Conservation (phyloP, 1,284 basidiomycete genomes). For the Rhizoctonia solani region DNA sequence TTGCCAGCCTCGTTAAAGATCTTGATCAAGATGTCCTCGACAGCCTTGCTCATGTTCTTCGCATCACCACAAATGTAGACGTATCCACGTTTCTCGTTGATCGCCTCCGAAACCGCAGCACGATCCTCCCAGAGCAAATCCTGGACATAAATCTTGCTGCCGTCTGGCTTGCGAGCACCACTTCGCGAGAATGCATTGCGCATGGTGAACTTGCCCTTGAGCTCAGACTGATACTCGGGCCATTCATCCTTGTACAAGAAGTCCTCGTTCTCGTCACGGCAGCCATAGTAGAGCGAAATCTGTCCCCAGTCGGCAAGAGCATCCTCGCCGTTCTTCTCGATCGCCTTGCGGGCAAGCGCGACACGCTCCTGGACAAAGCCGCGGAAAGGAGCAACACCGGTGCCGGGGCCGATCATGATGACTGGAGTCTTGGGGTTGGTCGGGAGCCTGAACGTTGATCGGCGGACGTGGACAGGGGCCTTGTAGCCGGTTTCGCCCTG, state of each 20-base stretch:
- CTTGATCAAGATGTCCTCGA: constrained; percentile 82
- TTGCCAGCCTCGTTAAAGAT: constrained; percentile 91
- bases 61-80: constrained; percentile 97
- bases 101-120: constrained; percentile 81
- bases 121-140: constrained; percentile 89
- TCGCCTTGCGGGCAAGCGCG: constrained; percentile 88
- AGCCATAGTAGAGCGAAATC: constrained; percentile 95
- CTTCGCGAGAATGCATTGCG: constrained; percentile 90
- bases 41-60: constrained; percentile 92
- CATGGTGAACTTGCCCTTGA: constrained; percentile 89
- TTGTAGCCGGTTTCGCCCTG: constrained; percentile 68
- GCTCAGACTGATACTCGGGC: constrained; percentile 82
- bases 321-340: constrained; percentile 90
- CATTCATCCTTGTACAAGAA: constrained; percentile 96
- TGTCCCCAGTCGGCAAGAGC: constrained; percentile 94
- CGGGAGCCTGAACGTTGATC: constrained; percentile 95
- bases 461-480: constrained; percentile 90
- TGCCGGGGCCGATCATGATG: constrained; percentile 98
- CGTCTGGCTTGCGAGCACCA: constrained; percentile 76
- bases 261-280: constrained; percentile 84
- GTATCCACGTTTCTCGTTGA: constrained; percentile 92
- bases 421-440: constrained; percentile 98
- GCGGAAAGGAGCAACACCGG: constrained; percentile 97
- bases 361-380: constrained; percentile 98
- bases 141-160: constrained; percentile 97